Percentiles rank a stretch among this genome's conserved stretches.
Conservation (phyloP, 345 rosid species). For the Physaria fendleri region DNA sequence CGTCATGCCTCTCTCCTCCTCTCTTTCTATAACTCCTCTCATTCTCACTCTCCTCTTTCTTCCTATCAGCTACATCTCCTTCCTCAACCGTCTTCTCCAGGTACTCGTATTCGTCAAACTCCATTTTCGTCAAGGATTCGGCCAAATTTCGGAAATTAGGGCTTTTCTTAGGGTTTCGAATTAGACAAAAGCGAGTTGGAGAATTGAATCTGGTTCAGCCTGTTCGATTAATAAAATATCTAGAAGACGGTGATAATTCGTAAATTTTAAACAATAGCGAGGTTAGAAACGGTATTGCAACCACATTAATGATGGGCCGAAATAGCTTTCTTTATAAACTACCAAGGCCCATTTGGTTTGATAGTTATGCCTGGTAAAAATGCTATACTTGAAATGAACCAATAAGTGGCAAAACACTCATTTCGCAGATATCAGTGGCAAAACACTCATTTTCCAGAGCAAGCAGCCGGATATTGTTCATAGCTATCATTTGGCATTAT, state of each 20-base stretch:
- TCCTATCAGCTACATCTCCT: constrained; percentile 37
- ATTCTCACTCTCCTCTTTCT: constrained; percentile 36
- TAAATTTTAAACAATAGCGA: neutral
- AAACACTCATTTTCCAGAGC: no score
- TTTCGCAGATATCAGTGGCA: no score
- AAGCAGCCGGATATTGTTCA: no score
- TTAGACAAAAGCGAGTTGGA: neutral
- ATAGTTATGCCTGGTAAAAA: no score
- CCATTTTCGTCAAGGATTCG: constrained; percentile 36
- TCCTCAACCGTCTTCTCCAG: constrained; percentile 86
- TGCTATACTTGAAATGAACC: no score
- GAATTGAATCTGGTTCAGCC: neutral
- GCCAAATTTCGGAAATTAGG: constrained; percentile 13
- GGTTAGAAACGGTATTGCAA: constrained; percentile 4
- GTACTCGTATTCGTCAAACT: constrained; percentile 92
- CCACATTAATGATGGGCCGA: neutral
- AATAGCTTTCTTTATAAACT: no score
- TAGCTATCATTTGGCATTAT: no score
- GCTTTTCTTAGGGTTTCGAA: constrained; percentile 28
- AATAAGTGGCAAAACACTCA: no score
- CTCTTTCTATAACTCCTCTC: constrained; percentile 74
- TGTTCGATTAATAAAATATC: constrained; percentile 17
- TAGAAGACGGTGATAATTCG: neutral
- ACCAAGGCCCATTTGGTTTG: no score
- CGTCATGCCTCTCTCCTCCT: constrained; percentile 41